These are phyloP conservation scores for Drechmeria coniospora DNA, from an alignment of 2,329 filamentous ascomycete genomes.

Conservation along the genomic window DNA sequence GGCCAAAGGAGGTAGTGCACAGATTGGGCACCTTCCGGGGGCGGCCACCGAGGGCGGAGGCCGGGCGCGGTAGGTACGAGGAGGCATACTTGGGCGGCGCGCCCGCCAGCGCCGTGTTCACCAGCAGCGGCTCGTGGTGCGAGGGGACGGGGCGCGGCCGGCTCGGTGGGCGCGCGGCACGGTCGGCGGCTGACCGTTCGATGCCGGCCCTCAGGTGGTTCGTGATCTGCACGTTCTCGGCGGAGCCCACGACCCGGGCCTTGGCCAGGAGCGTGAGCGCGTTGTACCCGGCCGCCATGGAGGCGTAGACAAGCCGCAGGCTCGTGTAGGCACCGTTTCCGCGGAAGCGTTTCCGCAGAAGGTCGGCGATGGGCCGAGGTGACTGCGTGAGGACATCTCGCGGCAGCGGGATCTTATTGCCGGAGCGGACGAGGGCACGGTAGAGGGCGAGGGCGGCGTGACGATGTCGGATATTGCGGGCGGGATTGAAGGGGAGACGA, in stretches of 20 bases:
- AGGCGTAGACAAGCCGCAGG: conserved; percentile 41
- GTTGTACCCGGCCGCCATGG: conserved; percentile 55
- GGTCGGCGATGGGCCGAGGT: conserved; percentile 20
- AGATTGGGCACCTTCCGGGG: conserved; percentile 38
- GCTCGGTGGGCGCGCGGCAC: conserved; percentile 6
- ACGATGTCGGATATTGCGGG: conserved; percentile 36
- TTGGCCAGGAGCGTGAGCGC: conserved; percentile 26
- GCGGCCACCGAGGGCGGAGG: conserved; percentile 21
- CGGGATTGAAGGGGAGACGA: conserved; percentile 26
- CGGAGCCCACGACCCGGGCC: conserved; percentile 19
- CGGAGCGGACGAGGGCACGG: conserved; percentile 50
- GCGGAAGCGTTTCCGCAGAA: conserved; percentile 47
- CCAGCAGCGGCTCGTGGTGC: conserved; percentile 15
- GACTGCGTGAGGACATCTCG: conserved; percentile 19
- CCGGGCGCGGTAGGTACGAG: conserved; percentile 31
- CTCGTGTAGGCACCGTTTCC: conserved; percentile 43
- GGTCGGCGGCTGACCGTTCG: conserved; percentile 8
- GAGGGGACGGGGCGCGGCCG: conserved; percentile 6
- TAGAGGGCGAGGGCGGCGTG: conserved; percentile 53
- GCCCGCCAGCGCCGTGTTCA: conserved; percentile 16
- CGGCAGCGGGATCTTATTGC: conserved; percentile 35
- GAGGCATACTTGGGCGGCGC: conserved; percentile 32
- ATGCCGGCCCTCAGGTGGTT: conserved; percentile 21
- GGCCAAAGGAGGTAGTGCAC: conserved; percentile 31
- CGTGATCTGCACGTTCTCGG: conserved; percentile 26